phyloP scores from a whole-genome alignment of 805 yeast species.

The Ogataea populi-albae region DNA sequence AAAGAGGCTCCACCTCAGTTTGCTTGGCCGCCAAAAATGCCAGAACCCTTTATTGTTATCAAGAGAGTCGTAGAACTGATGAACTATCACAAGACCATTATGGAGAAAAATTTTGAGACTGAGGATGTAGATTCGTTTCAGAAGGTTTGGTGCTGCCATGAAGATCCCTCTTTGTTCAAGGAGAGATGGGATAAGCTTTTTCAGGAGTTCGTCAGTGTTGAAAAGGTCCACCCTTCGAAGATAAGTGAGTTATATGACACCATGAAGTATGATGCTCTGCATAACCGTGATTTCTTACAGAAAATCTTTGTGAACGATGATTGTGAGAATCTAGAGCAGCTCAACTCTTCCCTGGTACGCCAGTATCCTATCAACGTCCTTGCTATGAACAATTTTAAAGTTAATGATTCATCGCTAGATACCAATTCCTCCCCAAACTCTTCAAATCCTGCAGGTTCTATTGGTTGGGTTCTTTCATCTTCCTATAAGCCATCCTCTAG shows the following conservation, averaged over 20 bases:
- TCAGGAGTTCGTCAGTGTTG: slow-evolving; percentile 86
- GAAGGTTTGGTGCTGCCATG: slow-evolving; percentile 92
- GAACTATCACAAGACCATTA: slow-evolving; percentile 82
- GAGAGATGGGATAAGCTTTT: slow-evolving; percentile 98
- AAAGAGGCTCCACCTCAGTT: slow-evolving; percentile 96
- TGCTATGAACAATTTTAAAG: slow-evolving; percentile 73
- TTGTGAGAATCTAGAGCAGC: slow-evolving; percentile 41
- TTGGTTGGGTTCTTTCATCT: slow-evolving; percentile 63
- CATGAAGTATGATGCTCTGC: slow-evolving; percentile 97
- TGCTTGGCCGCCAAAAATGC: slow-evolving; percentile 98
- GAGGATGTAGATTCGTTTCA: slow-evolving; percentile 69
- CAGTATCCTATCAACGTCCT: slow-evolving; percentile 71
- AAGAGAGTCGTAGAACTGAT: slow-evolving; percentile 92
- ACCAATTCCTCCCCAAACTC: slow-evolving; percentile 24
- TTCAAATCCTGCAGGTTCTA: slow-evolving; percentile 52
- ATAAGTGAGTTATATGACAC: slow-evolving; percentile 96
- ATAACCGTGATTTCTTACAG: slow-evolving; percentile 85
- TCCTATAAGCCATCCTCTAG: slow-evolving; percentile 29
- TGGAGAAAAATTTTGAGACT: slow-evolving; percentile 74
- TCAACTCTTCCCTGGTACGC: slow-evolving; percentile 53
- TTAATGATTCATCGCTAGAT: slow-evolving; percentile 40
- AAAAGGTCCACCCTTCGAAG: slow-evolving; percentile 96
- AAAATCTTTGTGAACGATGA: slow-evolving; percentile 69
- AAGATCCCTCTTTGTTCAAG: slow-evolving; percentile 82
- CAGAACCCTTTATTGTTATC: slow-evolving; percentile 92